Conservation (phyloP, 352 stramenopile genomes). For the Phytophthora boehmeriae region DNA sequence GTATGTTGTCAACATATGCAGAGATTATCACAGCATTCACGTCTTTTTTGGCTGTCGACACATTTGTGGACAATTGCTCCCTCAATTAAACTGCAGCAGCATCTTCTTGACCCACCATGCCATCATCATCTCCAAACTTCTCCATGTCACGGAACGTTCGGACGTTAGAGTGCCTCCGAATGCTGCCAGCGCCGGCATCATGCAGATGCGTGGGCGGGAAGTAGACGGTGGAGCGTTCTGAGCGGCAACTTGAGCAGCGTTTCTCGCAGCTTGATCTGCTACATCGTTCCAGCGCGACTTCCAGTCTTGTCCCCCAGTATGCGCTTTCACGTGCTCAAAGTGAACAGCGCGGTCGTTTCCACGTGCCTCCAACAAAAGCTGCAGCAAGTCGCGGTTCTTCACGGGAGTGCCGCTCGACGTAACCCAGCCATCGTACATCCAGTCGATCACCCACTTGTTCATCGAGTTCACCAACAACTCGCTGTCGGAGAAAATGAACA, state of each 20-base stretch:
- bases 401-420: slow-evolving; percentile 11
- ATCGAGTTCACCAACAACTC: slow-evolving; percentile 21
- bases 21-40: no score
- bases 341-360: not conserved
- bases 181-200: slow-evolving; percentile 6
- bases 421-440: slow-evolving; percentile 18
- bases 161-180: slow-evolving; percentile 10
- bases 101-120: not conserved
- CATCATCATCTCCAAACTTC: not conserved
- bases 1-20: no score
- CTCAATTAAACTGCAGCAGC: not conserved
- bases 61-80: no score
- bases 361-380: slow-evolving; percentile 8
- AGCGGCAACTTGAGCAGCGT: not conserved
- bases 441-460: slow-evolving; percentile 22
- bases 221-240: not conserved
- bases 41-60: no score
- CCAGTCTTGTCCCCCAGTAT: slow-evolving; percentile 12
- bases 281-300: slow-evolving; percentile 23
- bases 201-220: slow-evolving; percentile 7
- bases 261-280: slow-evolving; percentile 13
- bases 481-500: slow-evolving; percentile 22
- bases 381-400: slow-evolving; percentile 17
- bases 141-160: slow-evolving; percentile 9
- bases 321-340: slow-evolving; percentile 16